Evolutionary conservation across 768 basidiomycete species (phyloP).

Genomic region (Phanerochaete sordida): DNA sequence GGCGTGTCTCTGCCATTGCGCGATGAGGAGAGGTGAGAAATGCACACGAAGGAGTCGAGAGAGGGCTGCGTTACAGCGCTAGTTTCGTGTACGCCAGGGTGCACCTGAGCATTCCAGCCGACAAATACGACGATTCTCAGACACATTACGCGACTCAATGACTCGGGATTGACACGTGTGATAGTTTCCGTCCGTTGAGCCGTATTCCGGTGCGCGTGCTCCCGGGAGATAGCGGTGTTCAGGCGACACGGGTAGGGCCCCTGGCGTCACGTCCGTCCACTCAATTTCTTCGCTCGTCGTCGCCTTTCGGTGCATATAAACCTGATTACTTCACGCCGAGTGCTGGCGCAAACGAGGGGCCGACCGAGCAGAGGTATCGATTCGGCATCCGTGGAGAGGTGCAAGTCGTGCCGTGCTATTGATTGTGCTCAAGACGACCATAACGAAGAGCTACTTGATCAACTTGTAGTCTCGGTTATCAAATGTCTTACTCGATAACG

Average conservation of each 20-base stretch:
- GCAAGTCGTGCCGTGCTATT: background rate
- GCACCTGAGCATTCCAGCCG: background rate
- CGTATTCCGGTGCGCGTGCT: background rate
- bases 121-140: background rate
- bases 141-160: background rate
- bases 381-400: background rate
- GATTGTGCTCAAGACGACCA: too few relatives aligned
- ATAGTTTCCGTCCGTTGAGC: background rate
- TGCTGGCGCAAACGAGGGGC: background rate
- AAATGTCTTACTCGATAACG: background rate
- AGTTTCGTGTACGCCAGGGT: background rate
- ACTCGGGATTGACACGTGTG: background rate
- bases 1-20: slow-evolving; percentile 32
- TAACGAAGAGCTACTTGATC: too few relatives aligned
- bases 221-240: background rate
- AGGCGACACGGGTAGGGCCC: background rate
- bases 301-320: background rate
- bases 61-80: background rate
- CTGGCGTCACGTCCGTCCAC: background rate
- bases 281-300: background rate
- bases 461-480: background rate
- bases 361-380: background rate
- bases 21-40: background rate
- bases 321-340: background rate
- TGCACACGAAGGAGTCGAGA: background rate